phyloP scores from a whole-genome alignment of 1,284 basidiomycete genomes.

The Volvariella surrecta region DNA sequence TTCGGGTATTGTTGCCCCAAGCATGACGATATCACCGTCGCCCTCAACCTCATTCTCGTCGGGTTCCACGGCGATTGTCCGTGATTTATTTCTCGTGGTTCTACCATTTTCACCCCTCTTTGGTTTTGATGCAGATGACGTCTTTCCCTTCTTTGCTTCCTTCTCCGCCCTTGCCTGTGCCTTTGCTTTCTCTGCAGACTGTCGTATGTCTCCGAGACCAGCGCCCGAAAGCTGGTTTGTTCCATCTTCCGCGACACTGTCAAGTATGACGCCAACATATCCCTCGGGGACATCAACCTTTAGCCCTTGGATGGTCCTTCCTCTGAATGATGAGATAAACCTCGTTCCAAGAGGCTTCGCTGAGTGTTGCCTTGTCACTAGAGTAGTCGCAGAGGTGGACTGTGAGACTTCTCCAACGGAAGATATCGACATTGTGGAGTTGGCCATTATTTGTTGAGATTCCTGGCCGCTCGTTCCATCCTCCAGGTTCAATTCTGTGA shows the following conservation, averaged over 20 bases:
- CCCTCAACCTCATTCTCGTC: conserved; percentile 12
- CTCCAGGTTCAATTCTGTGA: not conserved
- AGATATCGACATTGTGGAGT: not conserved
- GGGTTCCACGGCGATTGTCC: conserved; percentile 14
- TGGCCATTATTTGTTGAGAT: not conserved
- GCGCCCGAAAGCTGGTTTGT: not conserved
- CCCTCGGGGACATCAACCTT: conserved; percentile 52
- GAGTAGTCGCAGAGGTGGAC: not conserved
- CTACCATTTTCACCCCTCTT: conserved; percentile 10
- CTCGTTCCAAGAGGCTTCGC: conserved; percentile 23
- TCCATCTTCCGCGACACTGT: conserved; percentile 17
- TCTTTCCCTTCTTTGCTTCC: not conserved
- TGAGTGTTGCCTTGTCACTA: conserved; percentile 3
- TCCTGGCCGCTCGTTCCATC: not conserved
- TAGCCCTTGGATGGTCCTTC: conserved; percentile 61
- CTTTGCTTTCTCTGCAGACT: not conserved
- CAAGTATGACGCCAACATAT: conserved; percentile 58
- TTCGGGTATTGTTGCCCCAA: conserved; percentile 12
- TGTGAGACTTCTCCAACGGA: not conserved
- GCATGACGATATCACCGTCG: conserved; percentile 4
- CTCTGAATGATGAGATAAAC: conserved; percentile 61
- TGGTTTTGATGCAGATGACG: not conserved
- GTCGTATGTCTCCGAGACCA: not conserved
- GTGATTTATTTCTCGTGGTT: conserved; percentile 16
- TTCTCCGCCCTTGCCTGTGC: not conserved